Conservation (phyloP, 305 asterid species). For the Fraxinus sp. region DNA sequence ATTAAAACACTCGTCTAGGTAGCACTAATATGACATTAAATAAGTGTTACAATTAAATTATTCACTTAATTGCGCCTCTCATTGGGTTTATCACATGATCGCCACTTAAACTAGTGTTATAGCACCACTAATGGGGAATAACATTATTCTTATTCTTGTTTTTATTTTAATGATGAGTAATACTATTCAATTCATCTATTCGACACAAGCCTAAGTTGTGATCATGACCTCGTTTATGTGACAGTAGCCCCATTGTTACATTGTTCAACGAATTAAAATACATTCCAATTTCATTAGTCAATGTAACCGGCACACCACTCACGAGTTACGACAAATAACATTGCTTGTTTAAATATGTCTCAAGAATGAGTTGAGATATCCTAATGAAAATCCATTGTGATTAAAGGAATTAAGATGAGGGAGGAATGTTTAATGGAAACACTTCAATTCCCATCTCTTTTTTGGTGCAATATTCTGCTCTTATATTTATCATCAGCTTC, state of each 20-base stretch:
- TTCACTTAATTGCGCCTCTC: too few species aligned
- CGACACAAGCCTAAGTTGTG: not conserved
- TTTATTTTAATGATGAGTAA: not conserved
- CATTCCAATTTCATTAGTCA: not conserved
- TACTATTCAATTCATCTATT: too few species aligned
- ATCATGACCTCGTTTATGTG: too few species aligned
- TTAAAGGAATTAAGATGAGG: not conserved
- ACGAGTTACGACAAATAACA: not conserved
- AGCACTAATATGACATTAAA: too few species aligned
- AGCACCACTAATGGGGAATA: too few species aligned
- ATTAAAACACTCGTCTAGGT: too few species aligned
- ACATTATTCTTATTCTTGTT: too few species aligned
- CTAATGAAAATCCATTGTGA: not conserved
- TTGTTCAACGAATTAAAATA: not conserved
- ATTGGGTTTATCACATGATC: too few species aligned
- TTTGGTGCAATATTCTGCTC: not conserved
- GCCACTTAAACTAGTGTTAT: too few species aligned
- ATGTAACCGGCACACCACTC: not conserved
- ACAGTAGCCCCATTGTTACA: not conserved
- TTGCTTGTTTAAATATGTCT: not conserved
- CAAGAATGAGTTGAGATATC: not conserved
- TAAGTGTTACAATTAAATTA: too few species aligned
- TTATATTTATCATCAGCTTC: not conserved
- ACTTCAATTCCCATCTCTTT: not conserved
- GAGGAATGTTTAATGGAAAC: not conserved